These are phyloP conservation scores for Discostella stelligera DNA, from an alignment of 352 stramenopile genomes.

Conservation along the genomic window DNA sequence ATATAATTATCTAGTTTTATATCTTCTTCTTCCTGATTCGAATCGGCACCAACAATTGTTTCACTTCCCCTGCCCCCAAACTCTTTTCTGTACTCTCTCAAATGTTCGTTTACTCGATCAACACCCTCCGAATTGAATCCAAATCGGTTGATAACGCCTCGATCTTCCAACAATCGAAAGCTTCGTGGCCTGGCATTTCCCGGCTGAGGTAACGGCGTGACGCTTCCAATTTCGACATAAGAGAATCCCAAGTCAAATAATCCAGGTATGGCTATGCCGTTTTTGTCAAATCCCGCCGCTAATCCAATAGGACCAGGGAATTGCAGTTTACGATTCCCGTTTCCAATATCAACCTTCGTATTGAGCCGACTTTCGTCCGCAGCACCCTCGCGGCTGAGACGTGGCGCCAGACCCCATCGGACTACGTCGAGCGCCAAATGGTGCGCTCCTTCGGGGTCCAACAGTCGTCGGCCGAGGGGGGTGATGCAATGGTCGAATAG, in stretches of 20 bases:
- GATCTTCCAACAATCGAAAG: conserved; percentile 93
- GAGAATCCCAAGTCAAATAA: conserved; percentile 93
- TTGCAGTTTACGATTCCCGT: conserved; percentile 22
- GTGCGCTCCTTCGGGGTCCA: conserved; percentile 72
- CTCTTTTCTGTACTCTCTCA: conserved; percentile 53
- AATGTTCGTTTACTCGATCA: conserved; percentile 79
- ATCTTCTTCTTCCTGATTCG: conserved; percentile 5
- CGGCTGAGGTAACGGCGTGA: conserved; percentile 91
- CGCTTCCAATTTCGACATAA: conserved; percentile 91
- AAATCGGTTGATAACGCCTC: conserved; percentile 96
- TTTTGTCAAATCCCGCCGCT: conserved; percentile 97
- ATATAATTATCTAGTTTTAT: conserved; percentile 15
- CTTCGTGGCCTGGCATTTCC: conserved; percentile 95
- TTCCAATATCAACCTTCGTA: conserved; percentile 23
- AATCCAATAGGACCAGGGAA: conserved; percentile 93
- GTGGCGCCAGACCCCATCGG: conserved; percentile 38
- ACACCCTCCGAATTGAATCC: conserved; percentile 96
- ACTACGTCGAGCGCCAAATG: conserved; percentile 63
- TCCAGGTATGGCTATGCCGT: conserved; percentile 90
- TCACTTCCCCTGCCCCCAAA: conserved; percentile 47
- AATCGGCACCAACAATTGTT: not conserved
- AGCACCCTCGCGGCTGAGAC: conserved; percentile 21
- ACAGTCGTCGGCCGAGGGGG: conserved; percentile 54
- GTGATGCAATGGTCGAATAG: conserved; percentile 62
- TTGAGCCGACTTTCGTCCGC: conserved; percentile 9